Conservation (phyloP, 805 yeast species). For the Candida odintsovae region DNA sequence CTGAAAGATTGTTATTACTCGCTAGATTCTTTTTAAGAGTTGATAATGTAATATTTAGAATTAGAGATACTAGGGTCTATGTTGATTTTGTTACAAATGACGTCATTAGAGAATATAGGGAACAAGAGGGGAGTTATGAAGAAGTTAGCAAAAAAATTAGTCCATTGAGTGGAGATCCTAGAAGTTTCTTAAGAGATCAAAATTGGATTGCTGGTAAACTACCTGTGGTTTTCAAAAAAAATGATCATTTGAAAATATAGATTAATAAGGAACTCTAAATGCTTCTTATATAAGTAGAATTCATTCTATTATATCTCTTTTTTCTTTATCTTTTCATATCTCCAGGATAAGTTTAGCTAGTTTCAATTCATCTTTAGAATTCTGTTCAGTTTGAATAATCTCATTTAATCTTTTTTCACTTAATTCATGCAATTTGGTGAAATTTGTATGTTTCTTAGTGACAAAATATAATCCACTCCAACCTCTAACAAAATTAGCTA, state of each 20-base stretch:
- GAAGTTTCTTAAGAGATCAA: conserved; percentile 67
- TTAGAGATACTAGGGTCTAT: conserved; percentile 79
- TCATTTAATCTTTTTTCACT: conserved; percentile 10
- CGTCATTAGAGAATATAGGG: conserved; percentile 73
- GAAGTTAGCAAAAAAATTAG: conserved; percentile 37
- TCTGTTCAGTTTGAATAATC: conserved; percentile 11
- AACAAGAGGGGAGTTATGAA: conserved; percentile 53
- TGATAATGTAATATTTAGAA: conserved; percentile 80
- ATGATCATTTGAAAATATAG: conserved; percentile 8
- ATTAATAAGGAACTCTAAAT: no score
- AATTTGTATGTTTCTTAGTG: conserved; percentile 19
- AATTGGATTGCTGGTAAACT: conserved; percentile 75
- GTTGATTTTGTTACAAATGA: conserved; percentile 63
- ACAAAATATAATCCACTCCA: conserved; percentile 64
- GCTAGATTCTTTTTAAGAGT: conserved; percentile 80
- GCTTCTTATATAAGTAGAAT: not conserved
- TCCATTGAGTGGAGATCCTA: conserved; percentile 57
- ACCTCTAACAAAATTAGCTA: conserved; percentile 60
- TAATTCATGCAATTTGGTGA: conserved; percentile 5
- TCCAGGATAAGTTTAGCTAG: not conserved
- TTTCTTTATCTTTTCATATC: not conserved
- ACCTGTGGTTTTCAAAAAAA: conserved; percentile 33
- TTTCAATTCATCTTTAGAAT: conserved; percentile 12
- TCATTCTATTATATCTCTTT: not conserved
- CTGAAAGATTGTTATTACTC: conserved; percentile 63